Percentiles rank a stretch among this genome's conserved stretches.
Conservation (phyloP, 2,329 filamentous ascomycete species). For the Dothistroma pini region DNA sequence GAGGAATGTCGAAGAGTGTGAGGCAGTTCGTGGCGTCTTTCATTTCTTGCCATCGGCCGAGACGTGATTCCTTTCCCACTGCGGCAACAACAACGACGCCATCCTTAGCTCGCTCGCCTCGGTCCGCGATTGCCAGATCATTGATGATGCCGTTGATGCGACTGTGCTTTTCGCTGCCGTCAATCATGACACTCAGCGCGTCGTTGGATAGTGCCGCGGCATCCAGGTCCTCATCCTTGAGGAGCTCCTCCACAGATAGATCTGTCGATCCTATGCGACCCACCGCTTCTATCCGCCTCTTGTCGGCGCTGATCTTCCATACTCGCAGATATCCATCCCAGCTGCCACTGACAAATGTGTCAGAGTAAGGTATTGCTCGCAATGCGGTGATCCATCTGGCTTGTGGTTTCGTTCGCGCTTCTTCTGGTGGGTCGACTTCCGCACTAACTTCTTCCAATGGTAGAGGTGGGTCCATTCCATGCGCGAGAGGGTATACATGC, state of each 20-base stretch:
- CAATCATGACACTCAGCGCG: slow-evolving; percentile 21
- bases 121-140: slow-evolving; percentile 80
- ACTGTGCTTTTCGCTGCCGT: slow-evolving; percentile 18
- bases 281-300: slow-evolving; percentile 68
- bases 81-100: slow-evolving; percentile 83
- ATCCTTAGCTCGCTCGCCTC: slow-evolving; percentile 67
- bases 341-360: slow-evolving; percentile 84
- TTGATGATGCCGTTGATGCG: slow-evolving; percentile 75
- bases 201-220: slow-evolving; percentile 11
- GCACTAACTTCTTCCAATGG: slow-evolving; percentile 67
- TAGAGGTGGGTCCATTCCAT: slow-evolving; percentile 75
- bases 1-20: slow-evolving; percentile 79
- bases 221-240: slow-evolving; percentile 19
- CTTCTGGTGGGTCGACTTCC: slow-evolving; percentile 59
- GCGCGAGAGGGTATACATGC: slow-evolving; percentile 72
- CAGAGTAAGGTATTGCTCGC: slow-evolving; percentile 80
- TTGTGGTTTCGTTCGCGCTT: slow-evolving; percentile 45
- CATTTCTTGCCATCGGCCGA: slow-evolving; percentile 74
- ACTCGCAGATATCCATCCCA: slow-evolving; percentile 88
- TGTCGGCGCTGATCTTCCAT: slow-evolving; percentile 83
- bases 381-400: slow-evolving; percentile 91
- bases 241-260: slow-evolving; percentile 16
- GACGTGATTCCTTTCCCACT: slow-evolving; percentile 77
- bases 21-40: slow-evolving; percentile 69
- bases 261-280: slow-evolving; percentile 53